Percentiles rank a stretch among this genome's conserved stretches.
Evolutionary conservation across 1,139 yeast genomes (phyloP).

Genomic region (Entelexis paramagnoliae): DNA sequence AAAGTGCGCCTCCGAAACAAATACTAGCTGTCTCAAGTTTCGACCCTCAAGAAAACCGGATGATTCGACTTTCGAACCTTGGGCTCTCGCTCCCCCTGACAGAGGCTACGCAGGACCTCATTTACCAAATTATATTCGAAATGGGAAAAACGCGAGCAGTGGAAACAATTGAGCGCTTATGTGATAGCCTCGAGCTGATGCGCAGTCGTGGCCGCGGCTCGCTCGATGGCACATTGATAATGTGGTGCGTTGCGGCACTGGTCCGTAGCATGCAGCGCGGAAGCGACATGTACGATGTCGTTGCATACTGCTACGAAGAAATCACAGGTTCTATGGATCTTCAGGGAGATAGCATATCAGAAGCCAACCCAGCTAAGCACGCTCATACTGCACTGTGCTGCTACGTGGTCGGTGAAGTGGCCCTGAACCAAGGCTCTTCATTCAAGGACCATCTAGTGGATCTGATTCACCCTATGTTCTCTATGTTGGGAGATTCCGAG

Average conservation of each 20-base stretch:
- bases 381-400: slow-evolving; percentile 31
- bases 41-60: not conserved
- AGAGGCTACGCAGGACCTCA: not conserved
- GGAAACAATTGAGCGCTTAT: not conserved
- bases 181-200: slow-evolving; percentile 3
- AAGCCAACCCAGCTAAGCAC: slow-evolving; percentile 1
- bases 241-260: slow-evolving; percentile 27
- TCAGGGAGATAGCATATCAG: not conserved
- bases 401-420: slow-evolving; percentile 36
- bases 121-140: not conserved
- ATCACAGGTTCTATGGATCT: slow-evolving; percentile 9
- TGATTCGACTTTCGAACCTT: slow-evolving; percentile 5
- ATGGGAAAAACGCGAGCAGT: not conserved
- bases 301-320: slow-evolving; percentile 21
- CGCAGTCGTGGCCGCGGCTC: slow-evolving; percentile 4
- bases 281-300: slow-evolving; percentile 21
- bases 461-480: slow-evolving; percentile 46
- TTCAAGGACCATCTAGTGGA: slow-evolving; percentile 46
- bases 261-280: slow-evolving; percentile 23
- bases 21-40: not conserved
- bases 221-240: slow-evolving; percentile 8
- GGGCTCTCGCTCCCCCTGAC: slow-evolving; percentile 10
- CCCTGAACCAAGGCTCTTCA: slow-evolving; percentile 34
- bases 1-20: not conserved
- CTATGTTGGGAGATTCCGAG: slow-evolving; percentile 43